Conservation (phyloP, 1,284 basidiomycete species). For the Pascua guehoae region DNA sequence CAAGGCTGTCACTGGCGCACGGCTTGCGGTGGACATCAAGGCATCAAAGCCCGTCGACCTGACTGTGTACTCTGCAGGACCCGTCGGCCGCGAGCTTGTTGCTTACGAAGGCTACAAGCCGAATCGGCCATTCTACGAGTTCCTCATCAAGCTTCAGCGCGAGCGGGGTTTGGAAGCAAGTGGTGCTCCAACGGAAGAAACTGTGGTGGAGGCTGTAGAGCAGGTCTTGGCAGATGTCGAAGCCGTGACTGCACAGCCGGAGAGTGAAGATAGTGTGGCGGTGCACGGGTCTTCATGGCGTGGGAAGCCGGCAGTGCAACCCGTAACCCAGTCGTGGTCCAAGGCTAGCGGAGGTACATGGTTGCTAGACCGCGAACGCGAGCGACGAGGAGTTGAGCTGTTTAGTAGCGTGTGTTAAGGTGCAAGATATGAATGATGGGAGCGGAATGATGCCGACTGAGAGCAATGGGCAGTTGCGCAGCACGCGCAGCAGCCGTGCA, state of each 20-base stretch:
- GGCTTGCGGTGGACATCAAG: conserved; percentile 29
- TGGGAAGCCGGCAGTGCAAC: conserved; percentile 3
- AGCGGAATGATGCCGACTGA: too few relatives aligned
- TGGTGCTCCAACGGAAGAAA: not conserved
- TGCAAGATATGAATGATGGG: too few relatives aligned
- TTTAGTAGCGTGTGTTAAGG: not conserved
- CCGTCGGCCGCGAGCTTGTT: not conserved
- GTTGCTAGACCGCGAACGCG: not conserved
- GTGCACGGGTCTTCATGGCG: not conserved
- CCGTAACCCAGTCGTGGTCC: conserved; percentile 5
- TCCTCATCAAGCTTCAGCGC: conserved; percentile 4
- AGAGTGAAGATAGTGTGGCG: not conserved
- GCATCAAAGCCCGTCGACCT: conserved; percentile 28
- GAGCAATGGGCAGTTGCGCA: too few relatives aligned
- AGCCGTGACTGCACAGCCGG: too few relatives aligned
- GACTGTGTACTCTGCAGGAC: not conserved
- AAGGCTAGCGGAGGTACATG: not conserved
- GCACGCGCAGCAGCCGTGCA: too few relatives aligned
- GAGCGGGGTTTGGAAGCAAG: not conserved
- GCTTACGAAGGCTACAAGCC: conserved; percentile 8
- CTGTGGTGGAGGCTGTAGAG: not conserved
- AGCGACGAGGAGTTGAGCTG: conserved; percentile 1
- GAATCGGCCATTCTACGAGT: conserved; percentile 6
- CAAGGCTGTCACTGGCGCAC: conserved; percentile 31
- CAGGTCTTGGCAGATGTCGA: not conserved